These are phyloP conservation scores for Boletus pseudo-olivaceus DNA, from an alignment of 768 basidiomycete species.

Conservation along the genomic window DNA sequence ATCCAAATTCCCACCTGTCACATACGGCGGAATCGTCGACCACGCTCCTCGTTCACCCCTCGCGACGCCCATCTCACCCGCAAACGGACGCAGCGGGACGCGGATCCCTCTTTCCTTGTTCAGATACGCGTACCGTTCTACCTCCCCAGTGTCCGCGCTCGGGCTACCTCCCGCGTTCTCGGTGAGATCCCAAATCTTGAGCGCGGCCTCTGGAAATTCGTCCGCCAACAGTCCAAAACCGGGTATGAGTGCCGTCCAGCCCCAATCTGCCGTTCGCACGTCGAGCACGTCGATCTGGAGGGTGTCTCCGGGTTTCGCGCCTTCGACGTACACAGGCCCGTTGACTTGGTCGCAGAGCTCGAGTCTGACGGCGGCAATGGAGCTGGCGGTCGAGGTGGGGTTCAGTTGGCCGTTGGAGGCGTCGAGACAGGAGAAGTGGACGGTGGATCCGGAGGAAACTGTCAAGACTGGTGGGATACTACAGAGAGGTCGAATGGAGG, in stretches of 20 bases:
- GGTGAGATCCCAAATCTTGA: conserved; percentile 53
- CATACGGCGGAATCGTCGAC: conserved; percentile 62
- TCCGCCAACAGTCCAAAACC: conserved; percentile 58
- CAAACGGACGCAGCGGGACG: conserved; percentile 54
- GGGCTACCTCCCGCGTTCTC: conserved; percentile 14
- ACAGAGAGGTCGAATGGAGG: background rate
- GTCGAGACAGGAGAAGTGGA: conserved; percentile 61
- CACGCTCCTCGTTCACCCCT: conserved; percentile 46
- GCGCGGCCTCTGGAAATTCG: conserved; percentile 47
- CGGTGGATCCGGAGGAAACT: conserved; percentile 50
- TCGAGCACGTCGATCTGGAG: conserved; percentile 56
- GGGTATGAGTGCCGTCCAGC: conserved; percentile 58
- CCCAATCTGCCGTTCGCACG: conserved; percentile 55
- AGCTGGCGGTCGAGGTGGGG: conserved; percentile 34
- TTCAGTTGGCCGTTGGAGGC: conserved; percentile 60
- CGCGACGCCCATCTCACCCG: conserved; percentile 64
- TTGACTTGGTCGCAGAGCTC: conserved; percentile 54
- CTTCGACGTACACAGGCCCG: conserved; percentile 54
- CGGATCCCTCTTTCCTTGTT: conserved; percentile 45
- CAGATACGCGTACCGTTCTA: conserved; percentile 42
- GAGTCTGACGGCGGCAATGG: conserved; percentile 42
- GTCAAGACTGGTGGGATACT: conserved; percentile 52
- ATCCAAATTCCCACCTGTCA: conserved; percentile 60
- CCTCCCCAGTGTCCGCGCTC: conserved; percentile 18
- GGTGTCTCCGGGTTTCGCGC: conserved; percentile 53